Conservation (phyloP, 1,284 basidiomycete species). For the Irpex sp. region DNA sequence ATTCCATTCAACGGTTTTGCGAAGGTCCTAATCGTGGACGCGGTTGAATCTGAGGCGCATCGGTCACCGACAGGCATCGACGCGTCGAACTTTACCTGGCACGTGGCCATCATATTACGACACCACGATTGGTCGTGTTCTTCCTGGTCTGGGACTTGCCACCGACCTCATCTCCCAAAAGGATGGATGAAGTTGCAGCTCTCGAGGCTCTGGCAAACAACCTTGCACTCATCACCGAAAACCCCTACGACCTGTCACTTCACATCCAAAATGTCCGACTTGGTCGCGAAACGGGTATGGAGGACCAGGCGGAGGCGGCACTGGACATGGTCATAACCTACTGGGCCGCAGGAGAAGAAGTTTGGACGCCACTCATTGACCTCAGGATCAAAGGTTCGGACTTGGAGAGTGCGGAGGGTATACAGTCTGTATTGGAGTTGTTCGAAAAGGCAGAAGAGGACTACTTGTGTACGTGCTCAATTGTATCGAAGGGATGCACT, state of each 20-base stretch:
- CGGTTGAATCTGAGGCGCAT: no score
- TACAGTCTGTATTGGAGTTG: constrained; percentile 56
- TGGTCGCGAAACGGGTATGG: constrained; percentile 51
- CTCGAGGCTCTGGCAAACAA: constrained; percentile 60
- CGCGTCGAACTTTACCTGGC: no score
- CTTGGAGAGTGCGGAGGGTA: constrained; percentile 44
- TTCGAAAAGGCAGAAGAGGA: constrained; percentile 73
- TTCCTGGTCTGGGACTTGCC: not conserved
- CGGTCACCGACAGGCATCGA: no score
- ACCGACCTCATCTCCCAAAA: not conserved
- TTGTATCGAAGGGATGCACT: constrained; percentile 9
- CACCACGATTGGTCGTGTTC: no score
- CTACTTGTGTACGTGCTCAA: constrained; percentile 67
- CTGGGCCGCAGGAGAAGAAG: constrained; percentile 60
- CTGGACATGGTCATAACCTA: constrained; percentile 63
- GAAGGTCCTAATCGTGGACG: no score
- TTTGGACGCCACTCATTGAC: constrained; percentile 63
- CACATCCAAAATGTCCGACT: constrained; percentile 65
- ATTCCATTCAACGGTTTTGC: no score
- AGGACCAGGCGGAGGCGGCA: constrained; percentile 54
- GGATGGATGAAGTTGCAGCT: constrained; percentile 30
- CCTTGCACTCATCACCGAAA: constrained; percentile 52
- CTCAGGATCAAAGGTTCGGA: constrained; percentile 46
- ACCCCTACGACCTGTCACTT: constrained; percentile 55
- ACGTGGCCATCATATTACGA: no score